These are phyloP conservation scores for Irpex sp. DNA, from an alignment of 1,284 basidiomycete species.

Conservation along the genomic window DNA sequence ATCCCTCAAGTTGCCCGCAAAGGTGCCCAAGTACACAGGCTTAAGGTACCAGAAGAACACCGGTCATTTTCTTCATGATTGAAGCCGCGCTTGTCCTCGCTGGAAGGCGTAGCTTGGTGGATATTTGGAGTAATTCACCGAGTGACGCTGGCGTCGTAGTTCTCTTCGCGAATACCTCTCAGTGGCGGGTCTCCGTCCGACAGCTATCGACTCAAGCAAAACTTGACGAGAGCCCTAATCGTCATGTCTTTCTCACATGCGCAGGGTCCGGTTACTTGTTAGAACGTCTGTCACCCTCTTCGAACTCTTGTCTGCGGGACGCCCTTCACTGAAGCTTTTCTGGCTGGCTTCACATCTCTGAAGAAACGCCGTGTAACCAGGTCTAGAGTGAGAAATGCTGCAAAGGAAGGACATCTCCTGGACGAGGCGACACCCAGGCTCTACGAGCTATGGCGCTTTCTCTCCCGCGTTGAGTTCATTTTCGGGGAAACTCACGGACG, in stretches of 20 bases:
- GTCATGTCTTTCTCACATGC: neutral
- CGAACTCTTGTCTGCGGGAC: neutral
- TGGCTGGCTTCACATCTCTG: neutral
- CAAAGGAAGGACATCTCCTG: neutral
- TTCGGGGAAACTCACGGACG: neutral
- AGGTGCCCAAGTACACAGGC: neutral
- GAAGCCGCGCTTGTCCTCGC: neutral
- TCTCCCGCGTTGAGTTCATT: neutral
- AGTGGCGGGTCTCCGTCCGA: neutral
- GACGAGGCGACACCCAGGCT: too few species aligned
- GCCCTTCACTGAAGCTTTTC: neutral
- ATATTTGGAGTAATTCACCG: neutral
- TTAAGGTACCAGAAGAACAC: neutral
- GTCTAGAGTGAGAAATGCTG: neutral
- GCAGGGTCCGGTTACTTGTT: neutral
- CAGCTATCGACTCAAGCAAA: neutral
- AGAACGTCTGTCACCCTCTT: neutral
- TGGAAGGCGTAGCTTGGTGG: neutral
- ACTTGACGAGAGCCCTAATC: neutral
- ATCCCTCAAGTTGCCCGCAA: neutral
- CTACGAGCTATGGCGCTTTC: too few species aligned
- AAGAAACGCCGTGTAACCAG: neutral
- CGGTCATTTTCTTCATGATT: neutral
- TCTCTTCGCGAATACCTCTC: neutral
- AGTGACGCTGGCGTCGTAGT: neutral